Evolutionary conservation across 345 rosid genomes (phyloP).

Genomic region (Linum tenue): DNA sequence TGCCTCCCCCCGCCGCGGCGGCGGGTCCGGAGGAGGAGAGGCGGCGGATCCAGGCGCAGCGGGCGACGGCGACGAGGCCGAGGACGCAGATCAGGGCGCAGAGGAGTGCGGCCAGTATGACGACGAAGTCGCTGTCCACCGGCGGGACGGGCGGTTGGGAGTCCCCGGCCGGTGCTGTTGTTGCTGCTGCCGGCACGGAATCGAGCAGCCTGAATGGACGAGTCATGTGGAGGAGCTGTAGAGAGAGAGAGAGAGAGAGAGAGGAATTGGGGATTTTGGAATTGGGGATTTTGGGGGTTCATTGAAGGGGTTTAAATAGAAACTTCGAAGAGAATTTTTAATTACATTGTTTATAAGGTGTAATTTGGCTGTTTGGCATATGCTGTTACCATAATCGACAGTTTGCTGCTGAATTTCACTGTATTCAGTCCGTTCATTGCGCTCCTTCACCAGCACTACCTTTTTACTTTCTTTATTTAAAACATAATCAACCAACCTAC

Average conservation of each 20-base stretch:
- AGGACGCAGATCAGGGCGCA: constrained; percentile 79
- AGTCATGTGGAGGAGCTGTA: constrained; percentile 40
- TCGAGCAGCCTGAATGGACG: constrained; percentile 49
- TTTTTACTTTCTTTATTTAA: no score
- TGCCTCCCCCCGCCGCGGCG: neutral
- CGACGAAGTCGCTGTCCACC: constrained; percentile 60
- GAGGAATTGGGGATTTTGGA: neutral
- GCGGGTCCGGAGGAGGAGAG: constrained; percentile 26
- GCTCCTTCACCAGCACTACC: neutral
- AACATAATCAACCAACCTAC: neutral
- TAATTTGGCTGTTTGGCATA: no score
- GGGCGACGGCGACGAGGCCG: constrained; percentile 75
- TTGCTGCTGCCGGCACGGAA: constrained; percentile 11
- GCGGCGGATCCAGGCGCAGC: constrained; percentile 91
- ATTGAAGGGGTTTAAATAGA: neutral
- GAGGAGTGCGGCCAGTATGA: constrained; percentile 76
- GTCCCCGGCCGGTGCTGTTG: constrained; percentile 27
- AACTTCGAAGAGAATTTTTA: no score
- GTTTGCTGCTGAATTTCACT: no score
- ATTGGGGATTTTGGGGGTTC: neutral
- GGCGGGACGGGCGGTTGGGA: constrained; percentile 20
- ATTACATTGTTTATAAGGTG: no score
- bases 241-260: constrained; percentile 15
- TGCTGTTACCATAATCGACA: no score
- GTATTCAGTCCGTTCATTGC: neutral